A percentile compares a stretch with the other conserved stretches of the same genome.
Conservation (phyloP, 1,284 basidiomycete species). For the Naganishia albida region DNA sequence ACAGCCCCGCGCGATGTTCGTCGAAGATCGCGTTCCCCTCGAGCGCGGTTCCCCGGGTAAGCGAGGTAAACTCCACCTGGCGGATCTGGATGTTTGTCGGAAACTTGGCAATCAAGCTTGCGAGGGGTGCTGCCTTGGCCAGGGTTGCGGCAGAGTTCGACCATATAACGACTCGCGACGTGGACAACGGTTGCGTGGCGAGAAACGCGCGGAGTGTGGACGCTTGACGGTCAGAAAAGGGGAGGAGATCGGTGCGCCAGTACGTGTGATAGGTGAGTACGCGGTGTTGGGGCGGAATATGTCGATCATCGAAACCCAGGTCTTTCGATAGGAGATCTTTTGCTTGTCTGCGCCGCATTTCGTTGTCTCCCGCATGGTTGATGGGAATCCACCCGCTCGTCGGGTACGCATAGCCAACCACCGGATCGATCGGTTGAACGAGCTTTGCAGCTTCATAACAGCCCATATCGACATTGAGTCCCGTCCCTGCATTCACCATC, state of each 20-base stretch:
- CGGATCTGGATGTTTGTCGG: conserved; percentile 69
- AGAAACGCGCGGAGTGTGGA: conserved; percentile 86
- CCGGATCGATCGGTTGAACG: conserved; percentile 52
- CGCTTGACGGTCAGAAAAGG: conserved; percentile 76
- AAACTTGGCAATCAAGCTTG: conserved; percentile 63
- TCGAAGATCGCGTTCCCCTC: conserved; percentile 38
- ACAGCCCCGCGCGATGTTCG: conserved; percentile 44
- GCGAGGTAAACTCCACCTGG: conserved; percentile 64
- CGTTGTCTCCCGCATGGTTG: not conserved
- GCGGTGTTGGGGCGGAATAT: conserved; percentile 49
- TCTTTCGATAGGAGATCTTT: conserved; percentile 11
- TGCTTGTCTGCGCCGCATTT: not conserved
- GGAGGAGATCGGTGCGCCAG: conserved; percentile 80
- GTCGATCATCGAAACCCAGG: conserved; percentile 36
- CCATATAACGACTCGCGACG: conserved; percentile 75
- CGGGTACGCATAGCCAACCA: conserved; percentile 11
- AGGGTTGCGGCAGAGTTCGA: conserved; percentile 72
- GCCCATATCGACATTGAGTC: conserved; percentile 72
- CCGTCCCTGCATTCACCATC: conserved; percentile 74
- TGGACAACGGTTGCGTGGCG: conserved; percentile 73
- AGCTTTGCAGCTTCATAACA: conserved; percentile 86
- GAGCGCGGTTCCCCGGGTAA: conserved; percentile 75
- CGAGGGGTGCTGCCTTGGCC: conserved; percentile 62
- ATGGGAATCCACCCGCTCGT: conserved; percentile 21
- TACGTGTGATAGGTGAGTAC: conserved; percentile 78